Conservation (phyloP, 495 filamentous ascomycete genomes). For the Polyplosphaeria fusca region DNA sequence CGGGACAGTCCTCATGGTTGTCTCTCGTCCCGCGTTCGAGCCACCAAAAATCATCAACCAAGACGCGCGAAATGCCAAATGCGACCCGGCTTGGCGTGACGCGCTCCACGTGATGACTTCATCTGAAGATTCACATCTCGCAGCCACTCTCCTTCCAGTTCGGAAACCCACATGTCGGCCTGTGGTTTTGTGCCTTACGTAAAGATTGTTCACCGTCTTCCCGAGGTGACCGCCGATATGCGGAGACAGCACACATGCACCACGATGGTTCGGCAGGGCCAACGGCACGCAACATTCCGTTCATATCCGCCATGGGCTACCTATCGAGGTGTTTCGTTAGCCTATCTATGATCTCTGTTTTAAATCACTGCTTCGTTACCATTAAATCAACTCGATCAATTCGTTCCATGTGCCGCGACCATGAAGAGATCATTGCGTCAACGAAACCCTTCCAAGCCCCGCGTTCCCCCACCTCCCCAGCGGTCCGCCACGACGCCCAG, state of each 20-base stretch:
- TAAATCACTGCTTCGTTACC: background rate
- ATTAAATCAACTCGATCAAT: background rate
- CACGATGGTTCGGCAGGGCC: background rate
- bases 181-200: no score
- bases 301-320: constrained; percentile 7
- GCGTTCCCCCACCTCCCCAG: background rate
- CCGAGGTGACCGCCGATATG: background rate
- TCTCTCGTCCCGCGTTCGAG: no score
- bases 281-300: constrained; percentile 10
- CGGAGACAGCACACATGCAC: background rate
- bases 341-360: background rate
- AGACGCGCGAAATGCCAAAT: background rate
- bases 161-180: no score
- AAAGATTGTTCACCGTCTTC: no score
- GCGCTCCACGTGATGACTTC: background rate
- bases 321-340: background rate
- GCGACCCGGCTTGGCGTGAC: background rate
- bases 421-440: background rate
- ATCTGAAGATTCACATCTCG: no score
- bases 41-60: no score
- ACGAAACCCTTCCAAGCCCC: background rate
- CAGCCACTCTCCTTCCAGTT: no score
- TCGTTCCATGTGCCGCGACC: no score
- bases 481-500: no score
- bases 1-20: constrained; percentile 31